phyloP scores from a whole-genome alignment of 208 protist species.

The Trypanosoma boissoni region DNA sequence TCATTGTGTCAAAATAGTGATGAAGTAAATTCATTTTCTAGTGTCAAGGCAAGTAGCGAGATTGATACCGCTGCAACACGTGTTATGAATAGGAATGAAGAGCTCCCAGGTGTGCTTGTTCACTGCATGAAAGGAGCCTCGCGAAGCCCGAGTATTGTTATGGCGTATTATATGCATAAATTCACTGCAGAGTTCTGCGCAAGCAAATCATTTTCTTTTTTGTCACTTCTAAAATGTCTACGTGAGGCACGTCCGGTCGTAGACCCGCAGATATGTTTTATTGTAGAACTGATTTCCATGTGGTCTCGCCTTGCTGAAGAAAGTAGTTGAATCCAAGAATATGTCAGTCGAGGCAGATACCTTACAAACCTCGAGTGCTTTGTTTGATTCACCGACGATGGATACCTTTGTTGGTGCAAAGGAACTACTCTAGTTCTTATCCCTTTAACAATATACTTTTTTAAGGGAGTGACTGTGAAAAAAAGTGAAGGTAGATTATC shows the following conservation, averaged over 20 bases:
- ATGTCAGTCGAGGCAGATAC: too few relatives aligned
- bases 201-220: conserved; percentile 10
- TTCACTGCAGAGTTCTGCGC: conserved; percentile 9
- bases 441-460: too few relatives aligned
- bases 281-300: conserved; percentile 49
- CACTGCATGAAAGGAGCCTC: conserved; percentile 80
- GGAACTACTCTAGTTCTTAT: too few relatives aligned
- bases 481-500: too few relatives aligned
- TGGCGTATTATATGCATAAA: conserved; percentile 50
- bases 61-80: too few relatives aligned
- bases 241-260: conserved; percentile 42
- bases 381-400: background rate
- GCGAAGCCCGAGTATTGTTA: conserved; percentile 68
- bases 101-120: conserved; percentile 54
- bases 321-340: too few relatives aligned
- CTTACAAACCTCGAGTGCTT: background rate
- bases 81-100: background rate
- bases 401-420: background rate
- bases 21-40: too few relatives aligned
- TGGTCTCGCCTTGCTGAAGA: conserved; percentile 31
- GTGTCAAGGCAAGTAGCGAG: too few relatives aligned
- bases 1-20: too few relatives aligned
- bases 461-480: too few relatives aligned
- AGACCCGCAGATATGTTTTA: conserved; percentile 68
- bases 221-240: conserved; percentile 37